Evolutionary conservation across 139 green algal genomes (phyloP).

Genomic region (Volvox africanus): DNA sequence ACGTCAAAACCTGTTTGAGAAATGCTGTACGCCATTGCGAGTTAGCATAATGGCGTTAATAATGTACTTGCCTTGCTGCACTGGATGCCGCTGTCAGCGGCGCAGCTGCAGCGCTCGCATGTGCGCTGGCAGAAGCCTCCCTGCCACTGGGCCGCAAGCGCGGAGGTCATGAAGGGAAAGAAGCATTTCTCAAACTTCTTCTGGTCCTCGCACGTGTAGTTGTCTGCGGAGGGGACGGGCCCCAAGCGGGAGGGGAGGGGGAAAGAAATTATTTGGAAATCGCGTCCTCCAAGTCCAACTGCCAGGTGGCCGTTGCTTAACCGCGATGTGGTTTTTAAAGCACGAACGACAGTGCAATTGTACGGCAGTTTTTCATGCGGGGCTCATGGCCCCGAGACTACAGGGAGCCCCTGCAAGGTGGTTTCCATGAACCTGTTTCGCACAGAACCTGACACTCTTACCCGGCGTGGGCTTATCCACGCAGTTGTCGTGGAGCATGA

Average conservation of each 20-base stretch:
- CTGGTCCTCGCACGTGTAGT: conserved; percentile 66
- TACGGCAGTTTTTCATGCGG: no score
- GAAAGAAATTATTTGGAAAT: no score
- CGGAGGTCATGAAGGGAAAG: conserved; percentile 65
- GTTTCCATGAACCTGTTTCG: no score
- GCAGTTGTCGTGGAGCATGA: conserved; percentile 74
- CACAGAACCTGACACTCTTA: neutral
- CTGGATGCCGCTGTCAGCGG: conserved; percentile 49
- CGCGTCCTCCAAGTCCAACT: no score
- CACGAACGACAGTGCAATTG: no score
- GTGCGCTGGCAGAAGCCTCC: conserved; percentile 77
- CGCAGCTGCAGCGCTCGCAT: conserved; percentile 73
- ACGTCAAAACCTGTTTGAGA: no score
- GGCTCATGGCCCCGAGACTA: no score
- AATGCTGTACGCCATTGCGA: no score
- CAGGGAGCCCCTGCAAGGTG: no score
- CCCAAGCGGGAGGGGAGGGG: neutral
- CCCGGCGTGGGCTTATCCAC: conserved; percentile 76
- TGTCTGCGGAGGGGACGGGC: conserved; percentile 48
- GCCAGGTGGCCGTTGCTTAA: no score
- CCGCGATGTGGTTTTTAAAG: no score
- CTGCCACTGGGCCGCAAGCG: conserved; percentile 74
- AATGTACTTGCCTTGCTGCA: conserved; percentile 59
- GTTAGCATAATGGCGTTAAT: no score
- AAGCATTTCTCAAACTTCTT: conserved; percentile 61